phyloP scores from a whole-genome alignment of 2,329 filamentous ascomycete genomes.

The Xylariaceae sp. region DNA sequence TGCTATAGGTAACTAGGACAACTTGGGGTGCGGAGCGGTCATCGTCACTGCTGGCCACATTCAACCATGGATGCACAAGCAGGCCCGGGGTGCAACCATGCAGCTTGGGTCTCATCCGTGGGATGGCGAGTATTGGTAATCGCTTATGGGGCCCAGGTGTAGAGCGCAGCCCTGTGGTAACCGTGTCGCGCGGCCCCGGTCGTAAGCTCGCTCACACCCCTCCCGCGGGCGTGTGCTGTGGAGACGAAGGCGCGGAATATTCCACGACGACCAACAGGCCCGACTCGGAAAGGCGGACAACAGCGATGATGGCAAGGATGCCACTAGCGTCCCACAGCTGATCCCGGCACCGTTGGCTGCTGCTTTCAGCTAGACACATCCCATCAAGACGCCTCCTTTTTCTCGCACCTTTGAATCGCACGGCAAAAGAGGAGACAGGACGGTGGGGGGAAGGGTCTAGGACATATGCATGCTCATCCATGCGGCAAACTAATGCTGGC shows the following conservation, averaged over 20 bases:
- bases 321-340: constrained; percentile 14
- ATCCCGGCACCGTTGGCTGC: constrained; percentile 16
- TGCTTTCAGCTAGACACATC: constrained; percentile 24
- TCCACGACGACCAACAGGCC: constrained; percentile 13
- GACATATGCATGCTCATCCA: constrained; percentile 11
- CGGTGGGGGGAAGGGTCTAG: background rate
- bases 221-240: constrained; percentile 7
- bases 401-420: background rate
- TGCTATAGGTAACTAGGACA: constrained; percentile 1
- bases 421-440: background rate
- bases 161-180: constrained; percentile 15
- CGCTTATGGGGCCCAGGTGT: background rate
- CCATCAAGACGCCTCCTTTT: constrained; percentile 1
- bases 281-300: constrained; percentile 6
- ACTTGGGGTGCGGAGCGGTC: constrained; percentile 8
- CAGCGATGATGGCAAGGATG: constrained; percentile 12
- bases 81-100: background rate
- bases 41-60: background rate
- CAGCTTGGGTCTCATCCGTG: constrained; percentile 5
- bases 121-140: constrained; percentile 3
- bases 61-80: background rate
- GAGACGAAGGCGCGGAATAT: constrained; percentile 17
- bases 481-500: background rate
- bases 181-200: background rate
- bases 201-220: constrained; percentile 5